Conservation (phyloP, 768 basidiomycete species). For the Sistotremastrum niveocremeum region DNA sequence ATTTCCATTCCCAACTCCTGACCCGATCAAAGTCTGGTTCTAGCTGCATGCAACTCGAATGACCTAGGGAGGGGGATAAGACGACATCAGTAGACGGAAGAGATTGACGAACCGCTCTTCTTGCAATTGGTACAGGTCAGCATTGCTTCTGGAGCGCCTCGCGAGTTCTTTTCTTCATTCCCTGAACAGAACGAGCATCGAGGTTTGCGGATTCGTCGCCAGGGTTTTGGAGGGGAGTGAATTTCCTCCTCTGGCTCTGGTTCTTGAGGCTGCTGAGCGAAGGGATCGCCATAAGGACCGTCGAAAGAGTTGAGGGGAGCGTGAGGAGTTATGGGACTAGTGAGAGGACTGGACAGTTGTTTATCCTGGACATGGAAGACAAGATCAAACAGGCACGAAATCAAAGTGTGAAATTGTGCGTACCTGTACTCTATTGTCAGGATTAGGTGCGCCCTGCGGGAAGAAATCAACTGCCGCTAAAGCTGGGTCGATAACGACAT, state of each 20-base stretch:
- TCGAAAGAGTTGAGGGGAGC: slow-evolving; percentile 45
- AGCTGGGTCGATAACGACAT: too few species aligned
- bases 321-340: slow-evolving; percentile 9
- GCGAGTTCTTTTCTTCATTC: slow-evolving; percentile 43
- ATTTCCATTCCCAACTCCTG: slow-evolving; percentile 76
- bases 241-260: slow-evolving; percentile 34
- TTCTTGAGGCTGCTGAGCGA: slow-evolving; percentile 49
- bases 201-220: slow-evolving; percentile 31
- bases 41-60: slow-evolving; percentile 75
- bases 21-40: slow-evolving; percentile 37
- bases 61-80: slow-evolving; percentile 33
- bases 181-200: slow-evolving; percentile 72
- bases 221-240: slow-evolving; percentile 23
- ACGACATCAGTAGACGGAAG: neutral
- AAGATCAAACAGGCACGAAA: too few species aligned
- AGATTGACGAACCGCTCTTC: slow-evolving; percentile 48
- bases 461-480: too few species aligned
- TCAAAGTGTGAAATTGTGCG: too few species aligned
- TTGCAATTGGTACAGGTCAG: slow-evolving; percentile 74
- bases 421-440: too few species aligned
- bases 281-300: slow-evolving; percentile 74
- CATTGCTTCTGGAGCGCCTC: slow-evolving; percentile 49
- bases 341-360: neutral
- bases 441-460: too few species aligned
- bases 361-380: too few species aligned